phyloP scores from a whole-genome alignment of 176 grass and related monocot species.

The Lolium rigidum region DNA sequence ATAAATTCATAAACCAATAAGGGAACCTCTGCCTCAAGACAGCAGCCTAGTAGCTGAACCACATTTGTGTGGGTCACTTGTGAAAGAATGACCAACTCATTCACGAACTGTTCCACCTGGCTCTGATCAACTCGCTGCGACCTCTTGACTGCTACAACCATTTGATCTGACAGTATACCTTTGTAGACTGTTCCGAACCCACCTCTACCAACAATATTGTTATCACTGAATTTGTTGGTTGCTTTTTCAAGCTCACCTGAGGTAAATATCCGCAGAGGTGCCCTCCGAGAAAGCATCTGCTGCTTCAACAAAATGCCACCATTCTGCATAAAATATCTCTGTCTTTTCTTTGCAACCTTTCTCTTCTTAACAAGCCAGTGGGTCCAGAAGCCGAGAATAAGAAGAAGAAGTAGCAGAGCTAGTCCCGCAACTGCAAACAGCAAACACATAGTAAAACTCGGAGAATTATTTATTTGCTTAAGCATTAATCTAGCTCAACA shows the following conservation, averaged over 20 bases:
- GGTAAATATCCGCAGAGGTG: slow-evolving; percentile 55
- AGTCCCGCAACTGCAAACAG: slow-evolving; percentile 37
- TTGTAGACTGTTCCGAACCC: slow-evolving; percentile 70
- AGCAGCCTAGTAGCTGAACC: slow-evolving; percentile 21
- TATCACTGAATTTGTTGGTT: slow-evolving; percentile 52
- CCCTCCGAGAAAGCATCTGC: slow-evolving; percentile 47
- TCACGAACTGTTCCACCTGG: slow-evolving; percentile 69
- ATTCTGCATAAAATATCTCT: slow-evolving; percentile 57
- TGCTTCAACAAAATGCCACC: slow-evolving; percentile 59
- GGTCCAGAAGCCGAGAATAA: slow-evolving; percentile 41
- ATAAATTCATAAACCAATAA: slow-evolving; percentile 22
- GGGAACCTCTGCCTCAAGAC: slow-evolving; percentile 18
- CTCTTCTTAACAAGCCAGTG: slow-evolving; percentile 53
- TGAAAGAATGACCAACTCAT: slow-evolving; percentile 65
- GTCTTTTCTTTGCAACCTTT: slow-evolving; percentile 38
- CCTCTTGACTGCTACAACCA: slow-evolving; percentile 17
- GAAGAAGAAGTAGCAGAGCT: slow-evolving; percentile 46
- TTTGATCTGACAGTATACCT: slow-evolving; percentile 39
- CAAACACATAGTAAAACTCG: slow-evolving; percentile 12
- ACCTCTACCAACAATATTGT: slow-evolving; percentile 54
- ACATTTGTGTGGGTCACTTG: slow-evolving; percentile 35
- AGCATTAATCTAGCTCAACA: not conserved
- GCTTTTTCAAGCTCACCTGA: slow-evolving; percentile 56
- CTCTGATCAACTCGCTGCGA: slow-evolving; percentile 35
- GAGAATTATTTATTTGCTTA: not conserved